Evolutionary conservation across 805 yeast genomes (phyloP), one percentile per base, ranked within the genome.

Genomic region (Saturnispora hagleri): DNA sequence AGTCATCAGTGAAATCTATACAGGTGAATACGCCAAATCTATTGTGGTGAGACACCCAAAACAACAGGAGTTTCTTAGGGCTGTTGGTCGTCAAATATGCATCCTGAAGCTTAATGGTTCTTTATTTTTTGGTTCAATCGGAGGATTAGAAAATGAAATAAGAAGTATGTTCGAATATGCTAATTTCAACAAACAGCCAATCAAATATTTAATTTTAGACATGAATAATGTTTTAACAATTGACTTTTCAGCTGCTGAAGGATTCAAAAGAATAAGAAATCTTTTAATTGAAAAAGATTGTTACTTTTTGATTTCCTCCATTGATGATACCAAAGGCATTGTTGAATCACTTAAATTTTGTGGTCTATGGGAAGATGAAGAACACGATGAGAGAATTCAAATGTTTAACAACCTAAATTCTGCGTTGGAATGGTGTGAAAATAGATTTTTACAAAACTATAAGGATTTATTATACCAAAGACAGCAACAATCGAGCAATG

Each of bases 371-470:
- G 81, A 75, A 36, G 72, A 70, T 26, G 77, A 74, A 51, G 70
- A 65, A 33, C 67, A 73, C 44, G 68, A 73, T 17, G 74, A 71
- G 27, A 53, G 65, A 24, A 78, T 81, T 53, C 82, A 81, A 58
- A 73, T 90, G 43, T 91, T 89, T 63, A 78, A 77, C 51, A 85
- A 87, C 50, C 74, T 93, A 59, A 93, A 93, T 63, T 78, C 85
- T 51, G 96, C 96, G 0, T 74, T 93, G 43, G 98, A 93, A 67
- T 91, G 96, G 96, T 89, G 97, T 71, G 99, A 93, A 66, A 91
- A 93, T 68, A 83, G 84, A 59, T 89, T 90, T 59, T 73, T 93
- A 60, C 73, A 77, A 48, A 78, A 81, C 28, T 84, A 83, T 64
- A 80, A 75, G 58, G 70, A 60, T 15, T 45, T 63, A 15, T 47